Conservation (phyloP, 2,329 filamentous ascomycete genomes). For the Emericellopsis atlantica region DNA sequence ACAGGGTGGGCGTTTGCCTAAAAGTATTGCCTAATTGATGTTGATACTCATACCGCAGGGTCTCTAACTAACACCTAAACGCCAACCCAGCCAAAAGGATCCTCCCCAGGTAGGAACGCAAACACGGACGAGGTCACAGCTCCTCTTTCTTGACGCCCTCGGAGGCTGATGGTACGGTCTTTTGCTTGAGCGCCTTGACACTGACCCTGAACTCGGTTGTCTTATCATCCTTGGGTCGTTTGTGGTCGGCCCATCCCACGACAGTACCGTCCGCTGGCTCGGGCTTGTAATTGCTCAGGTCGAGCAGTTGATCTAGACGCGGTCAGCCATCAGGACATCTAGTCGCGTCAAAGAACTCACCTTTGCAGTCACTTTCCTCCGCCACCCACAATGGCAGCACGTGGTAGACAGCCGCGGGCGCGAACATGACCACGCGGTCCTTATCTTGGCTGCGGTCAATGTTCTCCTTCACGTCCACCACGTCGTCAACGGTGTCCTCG, state of each 20-base stretch:
- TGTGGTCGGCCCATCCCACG: constrained; percentile 16
- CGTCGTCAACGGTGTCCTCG: constrained; percentile 24
- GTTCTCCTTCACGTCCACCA: constrained; percentile 14
- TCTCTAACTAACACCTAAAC: too few relatives aligned
- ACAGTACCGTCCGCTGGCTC: constrained; percentile 12
- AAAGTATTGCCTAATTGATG: too few relatives aligned
- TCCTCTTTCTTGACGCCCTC: constrained; percentile 11
- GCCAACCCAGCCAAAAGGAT: too few relatives aligned
- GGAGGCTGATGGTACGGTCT: constrained; percentile 4
- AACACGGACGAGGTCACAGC: constrained; percentile 5
- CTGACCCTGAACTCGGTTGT: constrained; percentile 21
- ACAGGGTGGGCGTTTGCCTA: too few relatives aligned
- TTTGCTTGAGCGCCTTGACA: constrained; percentile 18
- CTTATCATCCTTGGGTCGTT: constrained; percentile 13
- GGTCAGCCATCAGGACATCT: background rate
- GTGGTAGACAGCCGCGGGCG: constrained; percentile 36
- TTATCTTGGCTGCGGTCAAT: constrained; percentile 16
- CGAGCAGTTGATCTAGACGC: constrained; percentile 11
- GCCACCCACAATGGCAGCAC: constrained; percentile 36
- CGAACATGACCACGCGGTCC: constrained; percentile 32
- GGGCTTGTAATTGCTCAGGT: constrained; percentile 15
- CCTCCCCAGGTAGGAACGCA: too few relatives aligned
- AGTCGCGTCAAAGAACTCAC: constrained; percentile 12
- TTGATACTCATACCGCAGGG: too few relatives aligned
- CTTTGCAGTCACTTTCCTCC: constrained; percentile 25